phyloP scores from a whole-genome alignment of 306 rosid species.

The Begonia masoniana region DNA sequence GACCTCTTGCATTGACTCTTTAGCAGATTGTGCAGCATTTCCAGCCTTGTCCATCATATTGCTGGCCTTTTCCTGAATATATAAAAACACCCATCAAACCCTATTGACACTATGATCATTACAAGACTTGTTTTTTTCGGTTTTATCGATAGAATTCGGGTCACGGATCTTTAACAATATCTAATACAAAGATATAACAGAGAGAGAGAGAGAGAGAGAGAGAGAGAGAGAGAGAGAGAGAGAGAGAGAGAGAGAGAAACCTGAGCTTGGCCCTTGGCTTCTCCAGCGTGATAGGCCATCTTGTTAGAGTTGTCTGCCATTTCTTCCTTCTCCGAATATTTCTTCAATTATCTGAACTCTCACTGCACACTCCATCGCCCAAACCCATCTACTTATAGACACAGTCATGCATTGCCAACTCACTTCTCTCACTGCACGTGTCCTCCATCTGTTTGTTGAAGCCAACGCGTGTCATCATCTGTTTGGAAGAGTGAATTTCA shows the following conservation, averaged over 20 bases:
- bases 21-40: constrained; percentile 40
- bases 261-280: constrained; percentile 54
- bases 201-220: no score
- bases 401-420: background rate
- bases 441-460: background rate
- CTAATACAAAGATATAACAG: no score
- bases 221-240: no score
- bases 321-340: constrained; percentile 1
- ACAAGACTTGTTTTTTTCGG: no score
- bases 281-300: constrained; percentile 33
- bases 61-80: constrained; percentile 40
- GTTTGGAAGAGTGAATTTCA: background rate
- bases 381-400: no score
- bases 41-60: constrained; percentile 36
- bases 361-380: no score
- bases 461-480: background rate
- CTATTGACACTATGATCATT: background rate
- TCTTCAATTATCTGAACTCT: no score
- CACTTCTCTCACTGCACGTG: background rate
- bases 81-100: background rate
- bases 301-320: constrained; percentile 43
- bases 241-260: constrained; percentile 4
- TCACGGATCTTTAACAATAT: no score
- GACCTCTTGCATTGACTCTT: constrained; percentile 28
- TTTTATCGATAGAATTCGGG: no score